Base-by-base conservation (phyloP, 1,284 basidiomycete genomes). In the Salmacisia buchloeana region DNA sequence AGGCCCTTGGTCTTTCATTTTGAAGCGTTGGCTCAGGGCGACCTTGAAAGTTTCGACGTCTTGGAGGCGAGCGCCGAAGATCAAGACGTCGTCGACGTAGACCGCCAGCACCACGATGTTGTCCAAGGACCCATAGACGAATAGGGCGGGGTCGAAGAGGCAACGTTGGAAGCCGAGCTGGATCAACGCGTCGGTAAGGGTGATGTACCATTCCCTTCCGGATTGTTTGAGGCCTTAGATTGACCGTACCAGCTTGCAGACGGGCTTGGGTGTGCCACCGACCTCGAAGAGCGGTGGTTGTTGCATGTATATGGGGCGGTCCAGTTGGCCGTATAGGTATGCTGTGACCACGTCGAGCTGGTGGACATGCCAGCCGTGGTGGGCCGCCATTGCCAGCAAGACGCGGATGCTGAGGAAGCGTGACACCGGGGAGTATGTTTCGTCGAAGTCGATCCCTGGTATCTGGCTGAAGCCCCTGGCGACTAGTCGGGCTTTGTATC, bases 381-480 rank as follows among this genome's bases (percentile, higher is more conserved):
- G 18, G 2, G 82, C 79, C 5, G 82, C 81, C 0, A 83, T 60
- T 0, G 82, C 76, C 0, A 84, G 71, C 1, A 83, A 59, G 0
- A 78, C 62, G 0, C 80, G 67, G 21, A 83, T 75, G 0, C 81
- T 79, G 0, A 78, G 62, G 2, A 81, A 73, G 13, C 77, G 72
- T 5, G 79, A 80, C 0, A 83, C 78, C 0, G 82, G 83, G 1
- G 82, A 71, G 58, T 75, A 83, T 0, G 81, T 83, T 35, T 84
- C 73, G 25, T 57, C 54, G 64, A 81, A 84, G 63, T 85, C 80
- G 0, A 82, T 45, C 0, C 83, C 80, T 2, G 73, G 72, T 0
- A 74, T 63, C 67, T 85, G 84, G 0, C 70, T 70, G 72, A 82
- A 84, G 1, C 83, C 84, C 39, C 81, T 76, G 0, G 81, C 83